Base-by-base conservation (phyloP, 306 rosid genomes). In the Hippophae gyantsensis region DNA sequence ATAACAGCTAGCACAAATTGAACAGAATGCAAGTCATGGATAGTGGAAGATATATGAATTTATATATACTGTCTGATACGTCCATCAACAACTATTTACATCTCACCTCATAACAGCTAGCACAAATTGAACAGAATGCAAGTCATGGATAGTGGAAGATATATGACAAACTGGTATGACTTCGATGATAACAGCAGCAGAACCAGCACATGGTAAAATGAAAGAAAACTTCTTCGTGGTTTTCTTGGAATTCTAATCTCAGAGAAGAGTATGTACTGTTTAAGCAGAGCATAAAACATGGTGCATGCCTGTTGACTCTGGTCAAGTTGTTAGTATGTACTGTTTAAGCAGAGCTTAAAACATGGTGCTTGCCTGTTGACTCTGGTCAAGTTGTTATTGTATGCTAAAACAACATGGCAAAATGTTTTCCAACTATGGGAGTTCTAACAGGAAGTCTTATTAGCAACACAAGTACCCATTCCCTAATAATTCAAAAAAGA, bases 51-150 rank as follows among this genome's bases (percentile, higher is more conserved):
- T 12, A n/a, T 3, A 49, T 49, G 8, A 13, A n/a, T n/a, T n/a
- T n/a, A n/a, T n/a, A n/a, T n/a, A n/a, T n/a, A n/a, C n/a, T n/a
- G n/a, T n/a, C n/a, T n/a, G n/a, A 60, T 58, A 51, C 3, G 42
- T 9, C 57, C 27, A 41, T 62, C 38, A 42, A 0, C n/a, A 71
- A 42, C 32, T 54, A 38, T 46, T 5, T 38, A 75, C 43, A 73
- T 42, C 43, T 63, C 62, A 68, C 40, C 61, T 10, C 61, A 64
- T 42, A 25, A 11, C 26, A 41, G 62, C 13, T 32, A 4, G 38
- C 5, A 32, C 38, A 26, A 10, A 51, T n/a, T 38, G 43, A 10
- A 49, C 55, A 73, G 42, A 7, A 56, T 50, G 52, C 13, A 61
- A 32, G 44, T 50, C 23, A 23, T 3, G 7, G 14, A 12, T 12